Conservation (phyloP, 2,329 filamentous ascomycete genomes). For the Salinomyces thailandicus region DNA sequence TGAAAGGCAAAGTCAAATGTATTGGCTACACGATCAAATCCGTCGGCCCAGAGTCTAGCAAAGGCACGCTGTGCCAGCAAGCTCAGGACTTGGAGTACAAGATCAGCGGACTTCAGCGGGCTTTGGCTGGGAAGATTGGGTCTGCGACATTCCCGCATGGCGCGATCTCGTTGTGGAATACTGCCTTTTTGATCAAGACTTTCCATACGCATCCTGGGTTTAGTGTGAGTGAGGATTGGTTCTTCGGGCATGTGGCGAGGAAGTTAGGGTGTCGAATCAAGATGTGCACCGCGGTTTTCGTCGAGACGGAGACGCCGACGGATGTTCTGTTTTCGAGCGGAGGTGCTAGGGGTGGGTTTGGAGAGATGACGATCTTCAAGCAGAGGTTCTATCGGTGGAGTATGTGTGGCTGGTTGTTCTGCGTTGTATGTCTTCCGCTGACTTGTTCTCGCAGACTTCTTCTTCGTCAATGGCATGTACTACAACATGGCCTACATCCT, state of each 20-base stretch:
- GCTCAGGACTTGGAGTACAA: conserved; percentile 46
- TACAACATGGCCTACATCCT: conserved; percentile 40
- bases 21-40: conserved; percentile 42
- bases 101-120: conserved; percentile 37
- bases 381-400: conserved; percentile 42
- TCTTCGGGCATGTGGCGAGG: conserved; percentile 40
- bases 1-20: conserved; percentile 33
- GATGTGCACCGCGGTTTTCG: conserved; percentile 39
- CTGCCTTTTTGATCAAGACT: conserved; percentile 32
- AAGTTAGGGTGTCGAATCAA: conserved; percentile 28
- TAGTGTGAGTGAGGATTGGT: conserved; percentile 43
- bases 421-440: too few species aligned
- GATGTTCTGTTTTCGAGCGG: conserved; percentile 34
- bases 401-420: not conserved
- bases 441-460: conserved; percentile 31
- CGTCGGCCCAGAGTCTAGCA: conserved; percentile 11
- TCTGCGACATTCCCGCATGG: conserved; percentile 43
- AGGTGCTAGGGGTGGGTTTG: conserved; percentile 36
- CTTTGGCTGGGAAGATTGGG: conserved; percentile 36
- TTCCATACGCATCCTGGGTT: conserved; percentile 38
- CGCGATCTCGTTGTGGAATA: conserved; percentile 39
- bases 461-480: conserved; percentile 40
- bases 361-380: conserved; percentile 44
- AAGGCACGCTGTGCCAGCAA: conserved; percentile 16
- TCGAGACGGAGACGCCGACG: conserved; percentile 41